Evolutionary conservation across 169 alveolate species (phyloP).

Genomic region (Cryptosporidium muris): DNA sequence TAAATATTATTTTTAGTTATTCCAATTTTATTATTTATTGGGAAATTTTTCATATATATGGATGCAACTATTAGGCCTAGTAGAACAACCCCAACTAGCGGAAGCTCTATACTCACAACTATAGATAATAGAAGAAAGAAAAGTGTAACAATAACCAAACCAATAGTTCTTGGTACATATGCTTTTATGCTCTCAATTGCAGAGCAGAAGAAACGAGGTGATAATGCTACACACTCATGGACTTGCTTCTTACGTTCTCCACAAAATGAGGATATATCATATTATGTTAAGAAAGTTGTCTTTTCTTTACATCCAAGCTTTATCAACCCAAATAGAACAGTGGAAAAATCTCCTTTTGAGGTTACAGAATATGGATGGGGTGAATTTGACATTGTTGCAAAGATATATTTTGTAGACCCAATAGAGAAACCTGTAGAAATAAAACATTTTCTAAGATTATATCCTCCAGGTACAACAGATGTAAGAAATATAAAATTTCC

Average conservation of each 20-base stretch:
- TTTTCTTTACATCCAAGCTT: conserved; percentile 92
- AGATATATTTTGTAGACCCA: conserved; percentile 83
- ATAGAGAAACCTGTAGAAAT: conserved; percentile 84
- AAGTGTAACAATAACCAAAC: conserved; percentile 76
- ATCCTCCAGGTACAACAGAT: conserved; percentile 73
- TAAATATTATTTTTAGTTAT: too few species aligned
- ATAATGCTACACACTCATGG: conserved; percentile 91
- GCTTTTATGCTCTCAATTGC: conserved; percentile 76
- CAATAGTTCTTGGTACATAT: conserved; percentile 77
- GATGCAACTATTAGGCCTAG: conserved; percentile 3
- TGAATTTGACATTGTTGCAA: conserved; percentile 86
- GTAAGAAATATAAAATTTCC: conserved; percentile 65
- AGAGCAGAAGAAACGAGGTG: conserved; percentile 88
- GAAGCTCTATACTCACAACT: conserved; percentile 22
- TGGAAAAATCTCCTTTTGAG: conserved; percentile 86
- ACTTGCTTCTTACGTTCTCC: conserved; percentile 91
- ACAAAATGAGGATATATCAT: conserved; percentile 87
- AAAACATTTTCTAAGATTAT: conserved; percentile 80
- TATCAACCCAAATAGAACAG: conserved; percentile 85
- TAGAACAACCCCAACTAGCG: neutral
- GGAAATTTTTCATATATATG: too few species aligned
- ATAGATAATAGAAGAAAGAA: conserved; percentile 72
- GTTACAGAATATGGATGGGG: conserved; percentile 92
- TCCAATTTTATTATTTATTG: too few species aligned
- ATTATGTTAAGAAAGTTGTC: conserved; percentile 87